Base-by-base conservation (phyloP, 129 eudicot species). In the Erigeron canadensis region DNA sequence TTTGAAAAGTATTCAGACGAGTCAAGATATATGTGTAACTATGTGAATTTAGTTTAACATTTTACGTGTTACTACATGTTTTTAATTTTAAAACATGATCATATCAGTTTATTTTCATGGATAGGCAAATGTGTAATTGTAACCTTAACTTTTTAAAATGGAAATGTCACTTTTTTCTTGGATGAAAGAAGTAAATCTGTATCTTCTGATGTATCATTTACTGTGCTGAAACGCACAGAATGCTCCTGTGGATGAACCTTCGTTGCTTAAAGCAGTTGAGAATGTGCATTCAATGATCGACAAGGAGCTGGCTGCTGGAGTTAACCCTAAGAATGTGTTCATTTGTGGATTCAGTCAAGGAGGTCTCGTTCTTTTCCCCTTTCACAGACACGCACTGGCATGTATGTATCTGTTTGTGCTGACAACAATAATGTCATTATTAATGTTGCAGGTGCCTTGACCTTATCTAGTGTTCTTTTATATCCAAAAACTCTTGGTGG, bases 311-410 rank as follows among this genome's bases (percentile, higher is more conserved):
- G 89, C 91, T 66, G 81, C 91, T 50, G 99, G 99, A 73, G 81
- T 77, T 51, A 71, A 85, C 84, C 96, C 99, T 34, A 87, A 78
- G 0, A 95, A 95, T 67, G 85, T 95, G 57, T 95, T 95, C 72
- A 55, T 95, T 17, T 90, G 99, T 74, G 99, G 99, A 67, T 95
- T 90, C 74, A 95, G 99, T 85, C 99, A 95, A 95, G 99, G 99
- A 88, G 99, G 99, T 95, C 71, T 67, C 53, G 69, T 43, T 73
- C 41, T 77, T 80, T 74, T 59, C 61, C 63, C 39, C 71, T 69
- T 58, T 74, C 80, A 7, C 72, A 4, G 41, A 6, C 50, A 0
- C 63, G 6, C 69, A 15, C 62, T 10, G 34, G 4, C 38, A 37
- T 41, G 12, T 12, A n/a, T 62, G 40, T 3, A 12, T 37, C 10